Base-by-base conservation (phyloP, 2,329 filamentous ascomycete species). In the Fusarium nelsonii region DNA sequence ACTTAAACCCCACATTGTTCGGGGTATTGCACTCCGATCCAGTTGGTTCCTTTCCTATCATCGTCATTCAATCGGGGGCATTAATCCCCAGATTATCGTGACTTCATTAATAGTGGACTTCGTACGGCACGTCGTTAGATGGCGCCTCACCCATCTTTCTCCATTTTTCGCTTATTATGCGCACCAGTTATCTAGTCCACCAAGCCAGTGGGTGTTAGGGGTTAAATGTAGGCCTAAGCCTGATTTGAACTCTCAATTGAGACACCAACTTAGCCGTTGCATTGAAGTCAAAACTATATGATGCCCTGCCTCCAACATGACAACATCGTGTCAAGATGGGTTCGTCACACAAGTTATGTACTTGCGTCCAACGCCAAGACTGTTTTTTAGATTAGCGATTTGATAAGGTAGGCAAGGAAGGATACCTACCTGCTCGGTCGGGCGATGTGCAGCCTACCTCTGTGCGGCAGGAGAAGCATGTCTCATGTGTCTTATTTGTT, bases 1-100 rank as follows among this genome's bases (percentile, higher is more conserved):
- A 44, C n/a, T 26, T n/a, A 20, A 40, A 48, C 61, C 62, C 62
- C 62, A 44, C 62, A 65, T 40, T 18, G 23, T 28, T 65, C 62
- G 46, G 62, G 62, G 40, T 40, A 65, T 40, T 37, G 20, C 53
- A 16, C 16, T 40, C 62, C 60, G 60, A 65, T n/a, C 15, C 23
- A 50, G 45, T 16, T 58, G 39, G 26, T 20, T 10, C n/a, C 20
- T 26, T 36, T 23, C 46, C 30, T 23, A 23, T 26, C 23, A 28
- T 16, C 18, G 15, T 39, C 33, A 39, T 43, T 44, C 8, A 32
- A 59, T 36, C 18, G 8, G 58, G 36, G 49, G 32, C 18, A n/a
- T 6, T 6, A 23, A 45, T 23, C 28, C 52, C 36, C 14, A 18
- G 32, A 26, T 50, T 26, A 46, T 33, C 23, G 12, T 46, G 57